Conservation (phyloP, 106 monocot genomes). For the Dendrobium nobile region DNA sequence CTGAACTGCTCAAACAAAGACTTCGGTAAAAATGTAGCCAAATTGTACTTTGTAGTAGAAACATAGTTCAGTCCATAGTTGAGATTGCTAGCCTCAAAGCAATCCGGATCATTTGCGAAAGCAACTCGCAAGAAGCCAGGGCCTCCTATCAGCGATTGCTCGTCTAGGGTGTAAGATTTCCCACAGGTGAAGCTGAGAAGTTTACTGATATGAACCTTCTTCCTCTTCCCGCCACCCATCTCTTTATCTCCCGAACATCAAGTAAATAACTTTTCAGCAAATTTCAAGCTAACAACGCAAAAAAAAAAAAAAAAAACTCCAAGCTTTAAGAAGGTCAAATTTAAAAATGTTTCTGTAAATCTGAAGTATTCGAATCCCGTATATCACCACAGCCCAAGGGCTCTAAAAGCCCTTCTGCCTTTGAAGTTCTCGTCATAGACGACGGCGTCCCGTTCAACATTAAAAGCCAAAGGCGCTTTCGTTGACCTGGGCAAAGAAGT, state of each 20-base stretch:
- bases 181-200: conserved; percentile 55
- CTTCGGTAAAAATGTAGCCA: conserved; percentile 76
- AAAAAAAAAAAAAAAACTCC: neutral
- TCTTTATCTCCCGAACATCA: neutral
- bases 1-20: conserved; percentile 93
- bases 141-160: conserved; percentile 62
- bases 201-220: conserved; percentile 43
- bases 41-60: conserved; percentile 79
- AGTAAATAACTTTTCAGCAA: neutral
- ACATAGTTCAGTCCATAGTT: conserved; percentile 57
- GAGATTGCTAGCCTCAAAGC: conserved; percentile 29
- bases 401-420: neutral
- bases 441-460: neutral
- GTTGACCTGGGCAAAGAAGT: neutral
- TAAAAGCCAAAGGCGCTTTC: neutral
- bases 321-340: neutral
- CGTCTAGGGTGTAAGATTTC: conserved; percentile 35
- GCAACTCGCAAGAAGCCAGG: conserved; percentile 61
- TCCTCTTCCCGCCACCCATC: conserved; percentile 45
- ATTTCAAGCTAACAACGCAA: neutral
- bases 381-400: neutral
- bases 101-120: conserved; percentile 54
- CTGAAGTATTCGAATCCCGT: neutral
- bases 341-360: neutral
- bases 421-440: neutral